phyloP scores from a whole-genome alignment of 2,329 filamentous ascomycete species.

The Ophiostoma sp. region DNA sequence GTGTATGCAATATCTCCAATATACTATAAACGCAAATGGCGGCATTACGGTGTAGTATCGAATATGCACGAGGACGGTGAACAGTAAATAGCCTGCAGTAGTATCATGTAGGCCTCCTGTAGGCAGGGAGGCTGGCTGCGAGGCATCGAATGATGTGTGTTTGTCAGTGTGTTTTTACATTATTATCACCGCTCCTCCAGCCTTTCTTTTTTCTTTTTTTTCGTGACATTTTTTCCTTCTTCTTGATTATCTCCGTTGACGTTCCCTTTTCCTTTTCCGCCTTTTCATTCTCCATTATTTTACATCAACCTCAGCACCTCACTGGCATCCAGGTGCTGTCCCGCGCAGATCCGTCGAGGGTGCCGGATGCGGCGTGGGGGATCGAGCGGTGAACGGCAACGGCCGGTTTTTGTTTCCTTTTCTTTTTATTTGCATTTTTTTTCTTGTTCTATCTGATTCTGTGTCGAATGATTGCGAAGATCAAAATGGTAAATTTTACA shows the following conservation, averaged over 20 bases:
- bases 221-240: neutral
- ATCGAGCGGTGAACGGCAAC: constrained; percentile 2
- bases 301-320: neutral
- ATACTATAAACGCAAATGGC: neutral
- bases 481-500: neutral
- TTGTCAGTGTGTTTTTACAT: neutral
- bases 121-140: neutral
- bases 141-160: constrained; percentile 10
- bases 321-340: neutral
- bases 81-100: neutral
- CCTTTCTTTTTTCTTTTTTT: neutral
- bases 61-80: constrained; percentile 8
- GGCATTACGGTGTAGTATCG: constrained; percentile 6
- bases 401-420: neutral
- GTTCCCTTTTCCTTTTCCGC: neutral
- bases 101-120: neutral
- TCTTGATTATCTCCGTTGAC: neutral
- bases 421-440: neutral
- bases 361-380: neutral
- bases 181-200: constrained; percentile 11
- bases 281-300: neutral
- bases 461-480: neutral
- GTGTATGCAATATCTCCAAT: neutral
- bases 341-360: neutral
- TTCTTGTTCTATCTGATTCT: neutral